phyloP scores from a whole-genome alignment of 192 early-diverging fungal species.

The Coemansia sp. region DNA sequence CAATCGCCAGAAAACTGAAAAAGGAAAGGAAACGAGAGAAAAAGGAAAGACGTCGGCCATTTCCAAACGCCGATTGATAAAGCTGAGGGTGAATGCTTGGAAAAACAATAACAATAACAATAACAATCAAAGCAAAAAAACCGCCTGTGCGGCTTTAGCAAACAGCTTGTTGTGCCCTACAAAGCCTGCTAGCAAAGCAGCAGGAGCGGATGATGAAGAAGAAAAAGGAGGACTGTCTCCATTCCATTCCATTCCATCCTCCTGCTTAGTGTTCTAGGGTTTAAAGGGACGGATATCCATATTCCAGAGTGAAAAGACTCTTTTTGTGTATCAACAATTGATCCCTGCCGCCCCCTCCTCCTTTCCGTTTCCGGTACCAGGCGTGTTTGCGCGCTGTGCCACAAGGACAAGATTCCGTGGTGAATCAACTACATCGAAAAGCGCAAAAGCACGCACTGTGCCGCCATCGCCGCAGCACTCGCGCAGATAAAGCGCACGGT shows the following conservation, averaged over 20 bases:
- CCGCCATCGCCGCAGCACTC: constrained; percentile 48
- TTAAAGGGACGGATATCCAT: too few relatives aligned
- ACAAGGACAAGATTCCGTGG: constrained; percentile 49
- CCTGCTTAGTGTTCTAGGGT: too few relatives aligned
- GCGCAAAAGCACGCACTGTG: constrained; percentile 35
- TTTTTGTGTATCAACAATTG: constrained; percentile 3
- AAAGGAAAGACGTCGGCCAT: background rate
- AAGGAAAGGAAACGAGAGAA: background rate
- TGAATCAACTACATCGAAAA: constrained; percentile 46
- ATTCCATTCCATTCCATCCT: too few relatives aligned
- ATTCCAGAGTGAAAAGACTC: background rate
- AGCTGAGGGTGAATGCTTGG: background rate
- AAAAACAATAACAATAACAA: background rate
- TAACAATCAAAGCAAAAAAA: background rate
- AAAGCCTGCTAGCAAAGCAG: too few relatives aligned
- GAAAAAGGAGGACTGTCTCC: too few relatives aligned
- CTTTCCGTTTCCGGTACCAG: background rate
- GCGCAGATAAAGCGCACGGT: constrained; percentile 68
- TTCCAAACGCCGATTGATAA: constrained; percentile 1
- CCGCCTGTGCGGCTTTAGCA: background rate
- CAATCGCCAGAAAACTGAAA: background rate
- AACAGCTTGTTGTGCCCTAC: too few relatives aligned
- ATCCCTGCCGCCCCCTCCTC: background rate
- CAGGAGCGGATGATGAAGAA: too few relatives aligned
- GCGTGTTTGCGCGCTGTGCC: constrained; percentile 20